Evolutionary conservation across 1,284 basidiomycete genomes (phyloP), one percentile per base, ranked within the genome.

Genomic region (Ceratobasidium sp.): DNA sequence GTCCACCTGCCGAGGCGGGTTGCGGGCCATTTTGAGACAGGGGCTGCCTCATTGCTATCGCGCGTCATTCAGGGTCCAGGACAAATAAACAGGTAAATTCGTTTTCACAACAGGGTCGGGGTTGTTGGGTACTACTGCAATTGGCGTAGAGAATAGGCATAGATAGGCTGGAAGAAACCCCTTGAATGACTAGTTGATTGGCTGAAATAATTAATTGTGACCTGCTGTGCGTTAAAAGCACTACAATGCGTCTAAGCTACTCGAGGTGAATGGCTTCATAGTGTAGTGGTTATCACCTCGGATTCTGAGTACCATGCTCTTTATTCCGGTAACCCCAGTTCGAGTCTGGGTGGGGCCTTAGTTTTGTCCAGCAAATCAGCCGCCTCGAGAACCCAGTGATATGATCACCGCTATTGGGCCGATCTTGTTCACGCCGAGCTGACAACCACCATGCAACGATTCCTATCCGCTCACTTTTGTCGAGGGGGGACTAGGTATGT

Each of bases 401-500:
- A 16, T 34, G 12, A 58, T 21, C 34, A 58, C 12, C 34, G 34
- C 6, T 41, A 1, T 58, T 39, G 18, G 23, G 41, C 2, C 5
- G 2, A 4, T 5, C 41, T n/a, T 58, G 28, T 21, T 12, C 8
- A 28, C 2, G 21, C 3, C 30, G 28, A 14, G 18, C 18, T 18
- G 43, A 18, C 43, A 18, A 45, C 34, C 45, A 85, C 91, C n/a
- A 92, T 94, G 91, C 73, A 71, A 58, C 57, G 69, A 14, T 60
- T 61, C 43, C 23, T 74, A 21, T 10, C 55, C 14, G 69, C 73
- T 45, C 48, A 55, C 30, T 74, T 74, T 50, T 74, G 70, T 34
- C 73, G 73, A 10, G 73, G 73, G 36, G 73, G 73, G n/a, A 74
- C 73, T 12, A 74, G 73, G 73, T 72, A 32, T 34, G 61, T 21